Evolutionary conservation across 164 flowering plant genomes (phyloP).

Genomic region (Sextonia rubra): DNA sequence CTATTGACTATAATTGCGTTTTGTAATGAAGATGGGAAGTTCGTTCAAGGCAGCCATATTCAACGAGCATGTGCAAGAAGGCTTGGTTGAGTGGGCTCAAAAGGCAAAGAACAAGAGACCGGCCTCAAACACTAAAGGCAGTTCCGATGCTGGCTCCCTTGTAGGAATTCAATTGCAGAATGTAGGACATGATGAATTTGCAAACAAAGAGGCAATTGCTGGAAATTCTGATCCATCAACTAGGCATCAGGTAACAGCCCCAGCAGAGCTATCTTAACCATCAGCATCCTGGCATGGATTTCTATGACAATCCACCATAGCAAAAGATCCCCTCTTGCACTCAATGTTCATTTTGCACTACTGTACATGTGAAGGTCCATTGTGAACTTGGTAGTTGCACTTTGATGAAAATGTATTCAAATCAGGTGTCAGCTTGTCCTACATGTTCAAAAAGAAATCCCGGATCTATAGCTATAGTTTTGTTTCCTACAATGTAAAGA

Average conservation of each 20-base stretch:
- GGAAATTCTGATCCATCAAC: neutral
- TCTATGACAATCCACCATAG: too few species aligned
- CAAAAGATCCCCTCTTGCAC: too few species aligned
- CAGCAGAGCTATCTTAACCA: too few species aligned
- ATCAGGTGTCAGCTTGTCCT: too few species aligned
- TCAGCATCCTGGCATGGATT: too few species aligned
- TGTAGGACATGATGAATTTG: neutral
- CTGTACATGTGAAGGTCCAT: too few species aligned
- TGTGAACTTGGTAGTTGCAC: too few species aligned
- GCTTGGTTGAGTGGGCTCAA: slow-evolving; percentile 47
- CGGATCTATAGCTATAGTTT: too few species aligned
- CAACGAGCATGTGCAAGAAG: slow-evolving; percentile 35
- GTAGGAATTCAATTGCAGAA: neutral
- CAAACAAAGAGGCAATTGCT: neutral
- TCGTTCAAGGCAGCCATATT: slow-evolving; percentile 42
- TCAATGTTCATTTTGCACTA: too few species aligned
- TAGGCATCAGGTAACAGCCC: neutral
- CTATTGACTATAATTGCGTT: neutral
- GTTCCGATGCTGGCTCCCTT: neutral
- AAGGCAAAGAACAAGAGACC: slow-evolving; percentile 39
- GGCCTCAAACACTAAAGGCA: neutral
- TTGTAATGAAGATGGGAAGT: slow-evolving; percentile 57
- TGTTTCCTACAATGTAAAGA: too few species aligned
- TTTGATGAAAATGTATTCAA: too few species aligned
- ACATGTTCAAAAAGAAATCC: too few species aligned